phyloP scores from a whole-genome alignment of 345 rosid species.

The Cardamine chenopodiifolia region DNA sequence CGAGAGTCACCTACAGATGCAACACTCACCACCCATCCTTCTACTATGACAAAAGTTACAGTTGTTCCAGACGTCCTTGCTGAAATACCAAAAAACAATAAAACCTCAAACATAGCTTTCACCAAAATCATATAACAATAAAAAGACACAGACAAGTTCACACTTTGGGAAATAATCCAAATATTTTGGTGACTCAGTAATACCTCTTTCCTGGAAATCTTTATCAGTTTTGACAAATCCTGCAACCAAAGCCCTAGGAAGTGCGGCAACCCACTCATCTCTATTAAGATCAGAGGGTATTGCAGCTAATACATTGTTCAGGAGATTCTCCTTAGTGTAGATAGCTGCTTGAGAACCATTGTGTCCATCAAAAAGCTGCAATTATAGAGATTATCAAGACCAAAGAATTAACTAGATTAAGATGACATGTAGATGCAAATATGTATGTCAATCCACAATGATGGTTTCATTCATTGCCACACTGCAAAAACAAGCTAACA shows the following conservation, averaged over 20 bases:
- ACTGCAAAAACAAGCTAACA: too few relatives aligned
- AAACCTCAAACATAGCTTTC: slow-evolving; percentile 35
- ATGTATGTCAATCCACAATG: too few relatives aligned
- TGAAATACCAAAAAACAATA: slow-evolving; percentile 43
- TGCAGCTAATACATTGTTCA: slow-evolving; percentile 77
- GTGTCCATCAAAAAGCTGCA: slow-evolving; percentile 98
- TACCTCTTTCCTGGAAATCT: slow-evolving; percentile 88
- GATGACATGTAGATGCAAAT: not conserved
- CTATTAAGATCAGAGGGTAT: slow-evolving; percentile 84
- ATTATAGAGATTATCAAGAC: slow-evolving; percentile 16
- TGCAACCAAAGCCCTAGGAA: slow-evolving; percentile 96
- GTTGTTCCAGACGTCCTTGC: slow-evolving; percentile 94
- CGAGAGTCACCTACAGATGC: slow-evolving; percentile 99
- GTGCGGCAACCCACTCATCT: slow-evolving; percentile 92
- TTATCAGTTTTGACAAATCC: slow-evolving; percentile 99
- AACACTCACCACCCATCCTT: slow-evolving; percentile 90
- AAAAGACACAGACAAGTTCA: not conserved
- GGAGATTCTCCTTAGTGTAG: slow-evolving; percentile 88
- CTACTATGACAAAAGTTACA: slow-evolving; percentile 88
- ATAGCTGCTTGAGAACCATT: slow-evolving; percentile 97
- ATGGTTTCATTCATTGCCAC: too few relatives aligned
- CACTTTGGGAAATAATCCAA: not conserved
- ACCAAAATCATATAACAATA: slow-evolving; percentile 12
- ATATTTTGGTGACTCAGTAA: not conserved
- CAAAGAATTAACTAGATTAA: not conserved